Evolutionary conservation across 768 basidiomycete species (phyloP), one percentile per base, ranked within the genome.

Genomic region (Leccinum broughii): DNA sequence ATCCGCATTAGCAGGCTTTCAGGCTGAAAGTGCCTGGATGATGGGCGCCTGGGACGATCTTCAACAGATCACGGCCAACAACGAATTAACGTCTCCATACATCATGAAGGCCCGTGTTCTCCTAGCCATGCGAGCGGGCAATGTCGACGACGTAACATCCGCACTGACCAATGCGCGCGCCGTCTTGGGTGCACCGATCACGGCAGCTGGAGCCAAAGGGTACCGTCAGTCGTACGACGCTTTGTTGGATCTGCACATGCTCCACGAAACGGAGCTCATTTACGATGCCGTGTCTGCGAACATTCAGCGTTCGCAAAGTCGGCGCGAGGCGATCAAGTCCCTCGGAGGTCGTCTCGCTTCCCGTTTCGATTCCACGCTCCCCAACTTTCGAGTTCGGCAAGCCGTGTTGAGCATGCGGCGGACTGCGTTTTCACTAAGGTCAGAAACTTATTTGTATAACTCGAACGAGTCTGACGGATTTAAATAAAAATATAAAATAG

Each of bases 1-100:
- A 59, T 70, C 79, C 6, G 80, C 82, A 3, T 78, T 99, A 11
- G 85, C 88, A 6, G 87, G 88, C 0, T 98, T 93, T 69, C 91
- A 93, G 66, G 86, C 91, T 11, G 95, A 99, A 77, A 92, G 94
- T 62, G 92, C 93, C 2, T 96, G 95, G 89, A 95, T 95, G 85
- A 89, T 94, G 35, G 91, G 93, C 6, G 93, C 95, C 64, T 98
- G 95, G 95, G 80, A 83, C 3, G 89, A 90, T 54, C 90, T 99
- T 15, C 80, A 85, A 55, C 75, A 76, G 17, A 78, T 92, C 48
- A 81, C 87, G 22, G 76, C 80, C 41, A 77, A 75, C 30, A 77
- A 80, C 17, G 75, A 80, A n/a, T 72, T 76, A 13, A 78, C 82
- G 22, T 80, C 83, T 0, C 79, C 93, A 0, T 81, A 89, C 28